Evolutionary conservation across 2,329 filamentous ascomycete genomes (phyloP).

Genomic region (Dothistroma septosporum): DNA sequence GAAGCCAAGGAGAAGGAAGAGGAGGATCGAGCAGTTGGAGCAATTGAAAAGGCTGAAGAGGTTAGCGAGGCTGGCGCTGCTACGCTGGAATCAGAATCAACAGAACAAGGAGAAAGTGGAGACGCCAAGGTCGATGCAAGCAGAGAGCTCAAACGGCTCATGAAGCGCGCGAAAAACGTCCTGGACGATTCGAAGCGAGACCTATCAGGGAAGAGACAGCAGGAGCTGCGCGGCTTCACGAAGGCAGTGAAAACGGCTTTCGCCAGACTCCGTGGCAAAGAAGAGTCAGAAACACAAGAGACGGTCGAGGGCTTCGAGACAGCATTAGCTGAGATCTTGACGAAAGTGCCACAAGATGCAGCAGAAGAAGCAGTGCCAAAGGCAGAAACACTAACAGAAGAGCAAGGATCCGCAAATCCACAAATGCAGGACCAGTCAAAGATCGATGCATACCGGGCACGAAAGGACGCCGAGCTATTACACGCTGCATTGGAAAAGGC

Average conservation of each 20-base stretch:
- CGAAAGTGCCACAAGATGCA: slow-evolving; percentile 43
- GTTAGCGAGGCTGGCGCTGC: slow-evolving; percentile 22
- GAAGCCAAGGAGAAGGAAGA: slow-evolving; percentile 17
- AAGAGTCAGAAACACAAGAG: slow-evolving; percentile 21
- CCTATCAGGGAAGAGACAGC: slow-evolving; percentile 68
- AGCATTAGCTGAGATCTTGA: slow-evolving; percentile 36
- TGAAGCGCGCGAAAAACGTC: slow-evolving; percentile 57
- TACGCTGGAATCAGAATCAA: slow-evolving; percentile 3
- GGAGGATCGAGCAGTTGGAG: slow-evolving; percentile 12
- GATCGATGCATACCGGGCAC: slow-evolving; percentile 45
- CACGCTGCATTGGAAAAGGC: slow-evolving; percentile 58
- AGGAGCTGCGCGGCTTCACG: slow-evolving; percentile 69
- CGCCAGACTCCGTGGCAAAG: slow-evolving; percentile 44
- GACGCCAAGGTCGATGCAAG: slow-evolving; percentile 10
- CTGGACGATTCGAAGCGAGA: slow-evolving; percentile 47
- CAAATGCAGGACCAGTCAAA: slow-evolving; percentile 35
- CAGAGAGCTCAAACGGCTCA: slow-evolving; percentile 52
- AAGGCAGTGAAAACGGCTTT: slow-evolving; percentile 62
- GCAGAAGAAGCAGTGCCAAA: not conserved
- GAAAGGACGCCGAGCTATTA: slow-evolving; percentile 57
- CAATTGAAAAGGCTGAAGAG: slow-evolving; percentile 23
- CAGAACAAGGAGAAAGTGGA: slow-evolving; percentile 10
- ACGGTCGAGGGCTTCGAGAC: slow-evolving; percentile 34
- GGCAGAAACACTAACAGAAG: slow-evolving; percentile 1
- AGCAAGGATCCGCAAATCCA: slow-evolving; percentile 24